These are phyloP conservation scores for Raphidocelis subcapitata DNA, from an alignment of 139 green algal species.

Conservation along the genomic window DNA sequence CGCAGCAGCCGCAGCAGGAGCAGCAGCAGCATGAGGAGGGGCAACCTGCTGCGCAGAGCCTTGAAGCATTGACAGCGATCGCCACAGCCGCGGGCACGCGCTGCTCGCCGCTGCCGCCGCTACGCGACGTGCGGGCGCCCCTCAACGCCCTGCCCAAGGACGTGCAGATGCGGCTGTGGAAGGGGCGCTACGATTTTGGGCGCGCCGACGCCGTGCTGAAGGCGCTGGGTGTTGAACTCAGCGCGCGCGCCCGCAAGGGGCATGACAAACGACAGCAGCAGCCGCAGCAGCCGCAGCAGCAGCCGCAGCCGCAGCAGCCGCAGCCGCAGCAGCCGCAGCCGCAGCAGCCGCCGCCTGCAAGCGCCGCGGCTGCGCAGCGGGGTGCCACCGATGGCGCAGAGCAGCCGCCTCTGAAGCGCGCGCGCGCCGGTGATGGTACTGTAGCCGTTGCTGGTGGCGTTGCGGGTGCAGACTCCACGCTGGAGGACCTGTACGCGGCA, in stretches of 20 bases:
- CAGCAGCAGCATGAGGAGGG: slow-evolving; percentile 2
- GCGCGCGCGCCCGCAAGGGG: slow-evolving; percentile 1
- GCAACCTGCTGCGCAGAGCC: no score
- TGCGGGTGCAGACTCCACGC: neutral
- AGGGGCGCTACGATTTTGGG: slow-evolving; percentile 66
- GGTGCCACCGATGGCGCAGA: no score
- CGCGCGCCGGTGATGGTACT: neutral
- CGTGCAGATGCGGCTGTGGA: slow-evolving; percentile 42
- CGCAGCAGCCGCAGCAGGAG: slow-evolving; percentile 2
- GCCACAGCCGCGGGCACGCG: neutral
- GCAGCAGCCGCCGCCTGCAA: neutral
- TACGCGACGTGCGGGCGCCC: slow-evolving; percentile 10
- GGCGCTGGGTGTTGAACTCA: slow-evolving; percentile 42
- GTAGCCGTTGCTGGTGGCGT: neutral
- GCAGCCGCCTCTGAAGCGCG: no score
- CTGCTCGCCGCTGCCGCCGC: slow-evolving; percentile 3
- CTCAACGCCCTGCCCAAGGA: slow-evolving; percentile 28
- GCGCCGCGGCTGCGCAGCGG: neutral
- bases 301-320: neutral
- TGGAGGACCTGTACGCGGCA: neutral
- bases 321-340: neutral
- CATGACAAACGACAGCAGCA: slow-evolving; percentile 10
- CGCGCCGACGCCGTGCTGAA: slow-evolving; percentile 59
- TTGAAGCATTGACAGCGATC: neutral
- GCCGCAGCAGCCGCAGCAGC: slow-evolving; percentile 12